These are phyloP conservation scores for Aspergillus aculeatinus DNA, from an alignment of 2,329 filamentous ascomycete species.

Conservation along the genomic window DNA sequence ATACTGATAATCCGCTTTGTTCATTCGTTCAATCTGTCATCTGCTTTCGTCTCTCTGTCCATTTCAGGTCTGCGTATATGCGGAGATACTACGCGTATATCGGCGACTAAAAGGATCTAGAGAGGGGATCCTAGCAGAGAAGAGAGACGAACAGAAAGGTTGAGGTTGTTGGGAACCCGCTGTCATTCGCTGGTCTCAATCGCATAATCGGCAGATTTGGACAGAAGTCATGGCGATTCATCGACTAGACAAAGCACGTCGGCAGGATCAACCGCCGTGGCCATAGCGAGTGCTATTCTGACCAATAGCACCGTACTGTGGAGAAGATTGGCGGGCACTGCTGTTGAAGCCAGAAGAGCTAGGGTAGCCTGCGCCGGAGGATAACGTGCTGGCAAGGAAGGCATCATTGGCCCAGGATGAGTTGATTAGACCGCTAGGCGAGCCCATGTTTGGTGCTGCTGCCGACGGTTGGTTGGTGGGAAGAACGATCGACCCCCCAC, in stretches of 20 bases:
- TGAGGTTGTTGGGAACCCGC: neutral
- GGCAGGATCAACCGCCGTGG: conserved; percentile 45
- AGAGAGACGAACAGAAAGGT: neutral
- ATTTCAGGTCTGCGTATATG: too few species aligned
- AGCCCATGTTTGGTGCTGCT: neutral
- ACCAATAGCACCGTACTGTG: conserved; percentile 43
- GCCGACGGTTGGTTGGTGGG: conserved; percentile 27
- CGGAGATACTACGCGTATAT: neutral
- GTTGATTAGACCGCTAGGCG: conserved; percentile 27
- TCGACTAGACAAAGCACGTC: neutral
- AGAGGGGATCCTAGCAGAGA: neutral
- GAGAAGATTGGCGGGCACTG: conserved; percentile 27
- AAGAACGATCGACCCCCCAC: conserved; percentile 21
- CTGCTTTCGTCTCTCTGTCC: too few species aligned
- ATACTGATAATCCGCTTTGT: too few species aligned
- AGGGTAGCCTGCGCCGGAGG: conserved; percentile 26
- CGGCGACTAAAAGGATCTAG: neutral
- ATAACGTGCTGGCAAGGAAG: conserved; percentile 35
- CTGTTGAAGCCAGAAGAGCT: conserved; percentile 22
- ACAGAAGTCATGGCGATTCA: neutral
- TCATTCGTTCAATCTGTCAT: too few species aligned
- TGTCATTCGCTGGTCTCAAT: neutral
- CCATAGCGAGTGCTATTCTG: conserved; percentile 49
- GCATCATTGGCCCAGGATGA: conserved; percentile 38
- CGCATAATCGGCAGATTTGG: neutral